Base-by-base conservation (phyloP, 768 basidiomycete species). In the Trametes cinnabarina region DNA sequence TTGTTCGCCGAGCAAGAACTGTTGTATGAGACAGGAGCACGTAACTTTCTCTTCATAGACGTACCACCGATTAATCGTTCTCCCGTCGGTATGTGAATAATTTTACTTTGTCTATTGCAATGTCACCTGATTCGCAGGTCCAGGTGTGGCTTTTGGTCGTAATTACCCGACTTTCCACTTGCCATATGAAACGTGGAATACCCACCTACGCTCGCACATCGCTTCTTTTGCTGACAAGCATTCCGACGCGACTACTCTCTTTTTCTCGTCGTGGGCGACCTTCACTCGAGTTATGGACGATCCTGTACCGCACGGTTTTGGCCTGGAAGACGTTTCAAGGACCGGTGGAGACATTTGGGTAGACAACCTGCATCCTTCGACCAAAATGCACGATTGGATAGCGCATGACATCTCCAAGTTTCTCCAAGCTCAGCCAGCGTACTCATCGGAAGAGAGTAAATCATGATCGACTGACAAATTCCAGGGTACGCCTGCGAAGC, bases 41-140 rank as follows among this genome's bases (percentile, higher is more conserved):
- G 75, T 9, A 77, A 84, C 62, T 87, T 87, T 66, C 63, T 86
- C 7, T 81, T 87, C 65, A 72, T 86, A 25, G 82, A 85, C 60
- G 74, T 85, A 1, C 84, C 85, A 3, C 80, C 85, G 0, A 77
- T 85, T 15, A 63, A 79, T 26, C 71, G 77, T 26, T 71, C 74
- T n/a, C 84, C 84, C 1, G 77, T 75, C 9, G 60, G 71, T 72
- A 40, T 28, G 61, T 52, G 19, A 2, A n/a, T n/a, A n/a, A n/a
- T n/a, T n/a, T 12, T 8, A n/a, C 44, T 22, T 20, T 19, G 23
- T 22, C 12, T 40, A 6, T 22, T 26, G 10, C 7, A 32, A 28
- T 35, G 7, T 43, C 43, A 28, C 23, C 34, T n/a, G 39, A 34
- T 22, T 6, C 12, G 14, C 12, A 19, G 1, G 15, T 28, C 17